These are phyloP conservation scores for Amanita inopinata DNA, from an alignment of 768 basidiomycete species.

Conservation along the genomic window DNA sequence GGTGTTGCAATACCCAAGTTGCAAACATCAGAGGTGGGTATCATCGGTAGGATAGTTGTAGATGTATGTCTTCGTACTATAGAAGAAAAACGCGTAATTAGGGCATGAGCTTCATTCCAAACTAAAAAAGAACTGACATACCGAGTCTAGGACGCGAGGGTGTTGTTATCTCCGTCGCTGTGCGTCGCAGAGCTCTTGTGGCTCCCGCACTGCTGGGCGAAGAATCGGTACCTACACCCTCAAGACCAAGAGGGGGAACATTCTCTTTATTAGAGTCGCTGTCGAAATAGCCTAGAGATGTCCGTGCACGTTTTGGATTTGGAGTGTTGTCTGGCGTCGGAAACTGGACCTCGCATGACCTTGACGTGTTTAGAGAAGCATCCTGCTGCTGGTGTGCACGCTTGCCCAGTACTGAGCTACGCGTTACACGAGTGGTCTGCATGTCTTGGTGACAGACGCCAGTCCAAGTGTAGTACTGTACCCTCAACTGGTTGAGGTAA, in stretches of 20 bases:
- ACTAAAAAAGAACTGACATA: constrained; percentile 27
- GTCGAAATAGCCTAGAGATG: constrained; percentile 32
- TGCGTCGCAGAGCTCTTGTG: constrained; percentile 29
- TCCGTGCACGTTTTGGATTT: constrained; percentile 54
- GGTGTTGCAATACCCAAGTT: constrained; percentile 45
- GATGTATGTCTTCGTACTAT: constrained; percentile 41
- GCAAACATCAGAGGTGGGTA: constrained; percentile 34
- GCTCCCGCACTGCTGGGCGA: constrained; percentile 29
- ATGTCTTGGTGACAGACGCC: constrained; percentile 18
- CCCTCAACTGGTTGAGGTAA: constrained; percentile 8
- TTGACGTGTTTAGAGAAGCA: constrained; percentile 17
- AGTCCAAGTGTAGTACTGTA: constrained; percentile 3
- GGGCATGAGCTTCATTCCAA: too few relatives aligned
- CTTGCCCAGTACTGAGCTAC: constrained; percentile 45
- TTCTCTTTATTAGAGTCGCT: constrained; percentile 71
- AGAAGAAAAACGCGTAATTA: too few relatives aligned
- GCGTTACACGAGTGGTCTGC: constrained; percentile 31
- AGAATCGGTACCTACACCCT: constrained; percentile 23
- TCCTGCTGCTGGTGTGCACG: constrained; percentile 32
- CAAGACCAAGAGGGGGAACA: constrained; percentile 48
- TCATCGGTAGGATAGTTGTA: constrained; percentile 30
- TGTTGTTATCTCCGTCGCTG: constrained; percentile 25
- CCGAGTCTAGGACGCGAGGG: constrained; percentile 36
- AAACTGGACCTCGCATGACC: constrained; percentile 27
- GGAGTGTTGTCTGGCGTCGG: constrained; percentile 58